These are phyloP conservation scores for Calocera cornea DNA, from an alignment of 768 basidiomycete genomes.

Conservation along the genomic window DNA sequence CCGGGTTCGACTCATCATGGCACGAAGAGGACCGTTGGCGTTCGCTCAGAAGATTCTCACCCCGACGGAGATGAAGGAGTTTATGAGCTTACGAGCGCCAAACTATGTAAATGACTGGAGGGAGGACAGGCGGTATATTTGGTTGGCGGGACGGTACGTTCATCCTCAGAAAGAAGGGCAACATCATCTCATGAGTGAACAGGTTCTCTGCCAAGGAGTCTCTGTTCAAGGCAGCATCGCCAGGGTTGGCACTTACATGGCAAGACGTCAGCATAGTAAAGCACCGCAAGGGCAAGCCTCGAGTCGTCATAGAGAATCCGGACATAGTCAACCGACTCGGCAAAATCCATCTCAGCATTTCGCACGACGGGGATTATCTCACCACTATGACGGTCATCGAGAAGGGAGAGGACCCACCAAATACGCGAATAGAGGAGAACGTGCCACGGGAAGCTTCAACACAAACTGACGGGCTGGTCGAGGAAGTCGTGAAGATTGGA, in stretches of 20 bases:
- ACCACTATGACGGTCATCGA: constrained; percentile 11
- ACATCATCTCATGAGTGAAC: neutral
- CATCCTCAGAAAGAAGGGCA: neutral
- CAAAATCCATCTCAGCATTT: constrained; percentile 52
- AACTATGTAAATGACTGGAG: constrained; percentile 10
- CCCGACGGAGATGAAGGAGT: constrained; percentile 28
- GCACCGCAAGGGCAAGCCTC: constrained; percentile 24
- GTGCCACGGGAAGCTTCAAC: too few relatives aligned
- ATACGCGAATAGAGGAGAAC: too few relatives aligned
- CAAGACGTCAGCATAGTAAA: constrained; percentile 49
- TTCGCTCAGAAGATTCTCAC: constrained; percentile 56
- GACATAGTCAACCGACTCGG: constrained; percentile 20
- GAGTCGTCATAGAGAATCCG: constrained; percentile 25
- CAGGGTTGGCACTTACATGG: constrained; percentile 49
- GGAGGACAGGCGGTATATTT: constrained; percentile 26
- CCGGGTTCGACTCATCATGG: constrained; percentile 44
- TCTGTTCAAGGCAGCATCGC: constrained; percentile 73
- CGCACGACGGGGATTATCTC: constrained; percentile 72
- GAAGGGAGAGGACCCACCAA: neutral
- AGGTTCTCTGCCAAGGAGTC: constrained; percentile 55
- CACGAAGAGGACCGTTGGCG: constrained; percentile 32
- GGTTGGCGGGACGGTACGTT: constrained; percentile 59
- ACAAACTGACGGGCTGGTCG: too few relatives aligned
- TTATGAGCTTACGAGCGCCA: constrained; percentile 26
- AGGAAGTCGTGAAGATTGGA: too few relatives aligned